phyloP scores from a whole-genome alignment of 345 rosid genomes.

The Eucalyptus cloeziana region DNA sequence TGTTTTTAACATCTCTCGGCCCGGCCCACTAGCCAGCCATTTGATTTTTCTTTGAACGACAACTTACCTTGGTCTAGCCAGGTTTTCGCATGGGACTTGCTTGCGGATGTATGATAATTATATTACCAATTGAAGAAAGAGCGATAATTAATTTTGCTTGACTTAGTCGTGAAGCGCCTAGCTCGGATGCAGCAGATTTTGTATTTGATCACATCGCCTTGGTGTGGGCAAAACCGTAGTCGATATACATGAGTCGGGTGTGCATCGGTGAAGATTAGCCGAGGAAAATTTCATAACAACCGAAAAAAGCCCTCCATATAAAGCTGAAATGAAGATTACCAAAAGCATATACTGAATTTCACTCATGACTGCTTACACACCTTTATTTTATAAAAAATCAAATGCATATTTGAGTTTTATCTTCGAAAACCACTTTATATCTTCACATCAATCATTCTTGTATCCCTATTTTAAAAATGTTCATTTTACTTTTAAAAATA shows the following conservation, averaged over 20 bases:
- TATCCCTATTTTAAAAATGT: not conserved
- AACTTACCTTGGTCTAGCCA: not conserved
- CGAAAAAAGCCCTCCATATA: not conserved
- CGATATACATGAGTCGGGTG: fast-evolving
- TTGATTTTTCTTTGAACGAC: not conserved
- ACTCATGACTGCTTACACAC: not conserved
- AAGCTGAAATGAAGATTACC: not conserved
- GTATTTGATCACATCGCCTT: not conserved
- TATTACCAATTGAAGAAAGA: not conserved
- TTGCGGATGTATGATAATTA: not conserved
- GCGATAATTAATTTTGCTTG: not conserved
- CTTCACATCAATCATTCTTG: not conserved
- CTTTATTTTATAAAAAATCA: too few relatives aligned
- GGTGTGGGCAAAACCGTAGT: not conserved
- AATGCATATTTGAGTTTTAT: not conserved
- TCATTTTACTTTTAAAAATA: not conserved
- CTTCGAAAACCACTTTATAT: not conserved
- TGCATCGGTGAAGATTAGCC: not conserved
- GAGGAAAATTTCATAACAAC: not conserved
- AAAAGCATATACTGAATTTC: not conserved
- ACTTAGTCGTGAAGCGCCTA: fast-evolving
- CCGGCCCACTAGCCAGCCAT: not conserved
- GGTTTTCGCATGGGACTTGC: not conserved
- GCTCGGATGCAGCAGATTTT: fast-evolving
- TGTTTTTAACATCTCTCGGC: not conserved